Conservation (phyloP, 306 rosid species). For the Inga laurina region DNA sequence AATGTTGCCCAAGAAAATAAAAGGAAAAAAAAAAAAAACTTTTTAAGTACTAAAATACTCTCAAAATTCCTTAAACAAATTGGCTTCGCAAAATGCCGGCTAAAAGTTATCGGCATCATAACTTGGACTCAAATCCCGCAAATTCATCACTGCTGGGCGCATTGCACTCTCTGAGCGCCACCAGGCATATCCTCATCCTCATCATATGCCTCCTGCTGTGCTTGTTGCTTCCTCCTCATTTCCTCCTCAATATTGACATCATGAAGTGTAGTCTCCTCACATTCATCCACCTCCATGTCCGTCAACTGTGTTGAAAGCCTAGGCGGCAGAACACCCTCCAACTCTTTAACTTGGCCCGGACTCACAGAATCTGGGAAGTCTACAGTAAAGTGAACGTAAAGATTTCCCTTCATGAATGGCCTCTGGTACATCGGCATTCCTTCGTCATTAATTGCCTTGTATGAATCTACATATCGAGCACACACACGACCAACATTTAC, state of each 20-base stretch:
- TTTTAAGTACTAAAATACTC: neutral
- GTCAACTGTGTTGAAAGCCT: conserved; percentile 53
- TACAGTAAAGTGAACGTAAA: conserved; percentile 78
- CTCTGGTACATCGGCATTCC: conserved; percentile 91
- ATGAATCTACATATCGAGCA: conserved; percentile 31
- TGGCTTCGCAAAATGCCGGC: conserved; percentile 3
- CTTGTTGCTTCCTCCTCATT: conserved; percentile 68
- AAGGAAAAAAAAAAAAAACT: neutral
- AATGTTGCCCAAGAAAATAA: neutral
- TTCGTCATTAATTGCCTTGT: conserved; percentile 80
- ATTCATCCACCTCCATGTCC: conserved; percentile 89
- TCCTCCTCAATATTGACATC: conserved; percentile 88
- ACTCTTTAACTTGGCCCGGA: conserved; percentile 56
- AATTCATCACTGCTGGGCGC: conserved; percentile 73
- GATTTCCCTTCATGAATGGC: conserved; percentile 88
- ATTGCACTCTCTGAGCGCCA: conserved; percentile 88
- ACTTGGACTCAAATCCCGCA: neutral
- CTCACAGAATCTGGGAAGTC: conserved; percentile 75
- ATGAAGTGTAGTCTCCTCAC: conserved; percentile 85
- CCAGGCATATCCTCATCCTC: conserved; percentile 85
- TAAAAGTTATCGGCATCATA: neutral
- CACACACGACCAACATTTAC: neutral
- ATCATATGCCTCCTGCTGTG: conserved; percentile 72
- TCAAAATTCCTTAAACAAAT: conserved; percentile 26
- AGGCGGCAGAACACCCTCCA: conserved; percentile 62